phyloP scores from a whole-genome alignment of 2,329 filamentous ascomycete species.

The Xylariaceae sp. region DNA sequence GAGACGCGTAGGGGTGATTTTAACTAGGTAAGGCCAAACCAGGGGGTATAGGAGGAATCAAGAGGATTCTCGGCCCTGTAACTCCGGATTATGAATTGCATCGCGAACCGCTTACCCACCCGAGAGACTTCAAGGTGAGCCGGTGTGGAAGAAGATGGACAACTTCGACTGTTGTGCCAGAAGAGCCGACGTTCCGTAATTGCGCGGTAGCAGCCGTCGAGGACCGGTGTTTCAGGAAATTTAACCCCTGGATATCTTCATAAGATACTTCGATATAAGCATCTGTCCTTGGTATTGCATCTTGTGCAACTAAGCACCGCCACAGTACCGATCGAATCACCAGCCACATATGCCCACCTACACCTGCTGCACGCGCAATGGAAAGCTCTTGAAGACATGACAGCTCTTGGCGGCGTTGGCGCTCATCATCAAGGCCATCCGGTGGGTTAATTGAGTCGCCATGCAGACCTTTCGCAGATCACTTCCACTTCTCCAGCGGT shows the following conservation, averaged over 20 bases:
- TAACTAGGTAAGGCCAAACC: constrained; percentile 3
- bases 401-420: background rate
- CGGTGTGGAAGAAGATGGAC: background rate
- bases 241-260: background rate
- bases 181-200: background rate
- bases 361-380: background rate
- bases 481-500: constrained; percentile 10
- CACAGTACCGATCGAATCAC: background rate
- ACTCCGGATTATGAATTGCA: constrained; percentile 6
- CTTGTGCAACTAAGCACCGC: background rate
- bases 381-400: background rate
- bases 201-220: background rate
- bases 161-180: background rate
- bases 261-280: background rate
- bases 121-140: background rate
- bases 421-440: background rate
- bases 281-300: background rate
- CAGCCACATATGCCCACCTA: background rate
- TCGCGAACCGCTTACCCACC: background rate
- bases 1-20: constrained; percentile 1
- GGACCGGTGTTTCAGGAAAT: background rate
- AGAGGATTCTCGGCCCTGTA: constrained; percentile 14
- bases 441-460: background rate
- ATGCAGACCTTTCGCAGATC: constrained; percentile 20
- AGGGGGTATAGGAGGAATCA: constrained; percentile 1